phyloP scores from a whole-genome alignment of 768 basidiomycete genomes.

The Suillus paluster region DNA sequence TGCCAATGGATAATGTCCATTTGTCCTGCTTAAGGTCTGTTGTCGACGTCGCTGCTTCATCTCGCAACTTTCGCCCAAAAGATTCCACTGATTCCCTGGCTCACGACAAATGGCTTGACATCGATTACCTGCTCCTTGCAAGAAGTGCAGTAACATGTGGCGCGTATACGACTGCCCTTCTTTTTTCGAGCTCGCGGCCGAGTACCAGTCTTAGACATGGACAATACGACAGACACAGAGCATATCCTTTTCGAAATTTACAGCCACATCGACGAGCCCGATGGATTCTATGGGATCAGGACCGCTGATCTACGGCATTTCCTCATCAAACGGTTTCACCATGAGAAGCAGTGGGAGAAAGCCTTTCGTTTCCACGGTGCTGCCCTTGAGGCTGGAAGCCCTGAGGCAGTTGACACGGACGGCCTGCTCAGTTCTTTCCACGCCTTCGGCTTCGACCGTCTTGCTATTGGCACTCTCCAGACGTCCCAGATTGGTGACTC shows the following conservation, averaged over 20 bases:
- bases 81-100: slow-evolving; percentile 45
- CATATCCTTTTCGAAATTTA: slow-evolving; percentile 91
- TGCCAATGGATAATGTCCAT: slow-evolving; percentile 25
- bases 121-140: slow-evolving; percentile 76
- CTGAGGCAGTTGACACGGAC: slow-evolving; percentile 48
- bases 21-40: slow-evolving; percentile 60
- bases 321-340: slow-evolving; percentile 84
- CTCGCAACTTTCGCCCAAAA: slow-evolving; percentile 61
- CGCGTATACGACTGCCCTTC: slow-evolving; percentile 85
- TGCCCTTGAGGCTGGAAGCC: slow-evolving; percentile 64
- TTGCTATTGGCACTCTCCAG: slow-evolving; percentile 76
- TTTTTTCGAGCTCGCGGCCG: slow-evolving; percentile 86
- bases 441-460: slow-evolving; percentile 85
- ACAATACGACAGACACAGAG: slow-evolving; percentile 48
- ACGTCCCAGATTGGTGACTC: slow-evolving; percentile 39
- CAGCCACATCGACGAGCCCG: slow-evolving; percentile 94
- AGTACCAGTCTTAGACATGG: slow-evolving; percentile 43
- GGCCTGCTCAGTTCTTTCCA: slow-evolving; percentile 84
- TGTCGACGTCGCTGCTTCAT: slow-evolving; percentile 78
- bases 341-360: slow-evolving; percentile 92
- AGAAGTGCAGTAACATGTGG: slow-evolving; percentile 76
- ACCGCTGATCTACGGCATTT: slow-evolving; percentile 78
- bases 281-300: slow-evolving; percentile 95
- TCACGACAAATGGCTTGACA: slow-evolving; percentile 79
- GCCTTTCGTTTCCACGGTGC: slow-evolving; percentile 93